Evolutionary conservation across 2,329 filamentous ascomycete genomes (phyloP).

Genomic region (Trichothecium roseum): DNA sequence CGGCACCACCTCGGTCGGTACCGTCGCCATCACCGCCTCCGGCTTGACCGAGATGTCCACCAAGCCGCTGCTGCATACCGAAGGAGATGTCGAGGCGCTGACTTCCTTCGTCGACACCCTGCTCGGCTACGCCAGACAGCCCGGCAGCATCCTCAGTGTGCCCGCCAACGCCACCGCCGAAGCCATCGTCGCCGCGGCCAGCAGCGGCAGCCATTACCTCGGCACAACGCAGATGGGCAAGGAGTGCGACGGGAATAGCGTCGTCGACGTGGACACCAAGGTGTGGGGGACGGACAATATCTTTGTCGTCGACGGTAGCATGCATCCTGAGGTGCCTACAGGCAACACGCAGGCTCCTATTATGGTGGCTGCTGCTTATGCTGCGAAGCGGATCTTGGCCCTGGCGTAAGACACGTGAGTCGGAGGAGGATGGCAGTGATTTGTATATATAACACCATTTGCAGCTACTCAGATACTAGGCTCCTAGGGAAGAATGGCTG

Average conservation of each 20-base stretch:
- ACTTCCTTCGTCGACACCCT: slow-evolving; percentile 15
- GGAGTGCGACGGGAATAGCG: slow-evolving; percentile 17
- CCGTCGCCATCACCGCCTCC: slow-evolving; percentile 27
- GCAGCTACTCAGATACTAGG: no score
- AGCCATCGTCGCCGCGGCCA: slow-evolving; percentile 11
- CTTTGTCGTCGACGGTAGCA: slow-evolving; percentile 19
- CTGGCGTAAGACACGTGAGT: no score
- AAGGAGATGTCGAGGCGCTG: slow-evolving; percentile 17
- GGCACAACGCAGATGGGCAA: slow-evolving; percentile 19
- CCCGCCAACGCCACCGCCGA: slow-evolving; percentile 12
- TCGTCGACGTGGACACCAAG: slow-evolving; percentile 19
- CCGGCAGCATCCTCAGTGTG: slow-evolving; percentile 11
- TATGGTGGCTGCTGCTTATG: slow-evolving; percentile 15
- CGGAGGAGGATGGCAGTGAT: no score
- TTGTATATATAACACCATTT: no score
- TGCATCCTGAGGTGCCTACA: slow-evolving; percentile 18
- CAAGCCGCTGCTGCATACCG: slow-evolving; percentile 23
- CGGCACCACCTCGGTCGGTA: slow-evolving; percentile 34
- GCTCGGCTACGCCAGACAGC: slow-evolving; percentile 12
- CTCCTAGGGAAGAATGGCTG: no score
- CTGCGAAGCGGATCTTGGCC: slow-evolving; percentile 12
- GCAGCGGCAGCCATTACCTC: slow-evolving; percentile 18
- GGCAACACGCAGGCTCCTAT: slow-evolving; percentile 14
- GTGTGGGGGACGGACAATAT: slow-evolving; percentile 19
- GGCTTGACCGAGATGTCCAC: slow-evolving; percentile 30